A percentile compares a stretch with the other conserved stretches of the same genome.
phyloP scores from a whole-genome alignment of 2,329 filamentous ascomycete species.

The Aspergillus oerlinghausenensis region DNA sequence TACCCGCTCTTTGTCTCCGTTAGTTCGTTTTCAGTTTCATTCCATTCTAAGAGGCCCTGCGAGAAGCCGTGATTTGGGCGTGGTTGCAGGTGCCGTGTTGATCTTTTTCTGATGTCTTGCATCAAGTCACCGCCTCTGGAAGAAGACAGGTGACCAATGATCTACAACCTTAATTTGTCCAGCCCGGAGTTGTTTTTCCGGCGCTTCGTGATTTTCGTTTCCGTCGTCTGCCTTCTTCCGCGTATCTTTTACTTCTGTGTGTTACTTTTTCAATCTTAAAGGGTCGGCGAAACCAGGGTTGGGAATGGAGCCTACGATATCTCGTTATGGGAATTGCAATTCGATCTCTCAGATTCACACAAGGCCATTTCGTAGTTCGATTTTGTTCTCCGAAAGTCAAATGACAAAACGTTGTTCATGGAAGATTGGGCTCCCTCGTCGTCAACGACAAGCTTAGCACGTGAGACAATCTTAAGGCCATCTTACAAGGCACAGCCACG shows the following conservation, averaged over 20 bases:
- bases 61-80: slow-evolving; percentile 7
- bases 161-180: background rate
- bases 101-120: background rate
- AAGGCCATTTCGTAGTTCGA: background rate
- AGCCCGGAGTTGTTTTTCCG: background rate
- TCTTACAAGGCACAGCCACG: background rate
- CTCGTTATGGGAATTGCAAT: slow-evolving; percentile 19
- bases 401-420: background rate
- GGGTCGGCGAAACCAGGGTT: slow-evolving; percentile 29
- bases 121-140: background rate
- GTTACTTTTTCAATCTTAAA: slow-evolving; percentile 15
- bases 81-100: slow-evolving; percentile 3
- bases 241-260: slow-evolving; percentile 8
- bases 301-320: slow-evolving; percentile 22
- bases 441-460: too few species aligned
- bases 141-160: background rate
- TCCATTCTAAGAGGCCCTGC: slow-evolving; percentile 2
- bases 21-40: slow-evolving; percentile 6
- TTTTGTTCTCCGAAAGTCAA: background rate
- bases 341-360: background rate
- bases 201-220: background rate
- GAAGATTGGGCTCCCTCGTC: background rate
- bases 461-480: background rate
- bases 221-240: background rate
- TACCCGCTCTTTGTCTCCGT: slow-evolving; percentile 18